These are phyloP conservation scores for Blastocystis sp. DNA, from an alignment of 352 stramenopile genomes.

Conservation along the genomic window DNA sequence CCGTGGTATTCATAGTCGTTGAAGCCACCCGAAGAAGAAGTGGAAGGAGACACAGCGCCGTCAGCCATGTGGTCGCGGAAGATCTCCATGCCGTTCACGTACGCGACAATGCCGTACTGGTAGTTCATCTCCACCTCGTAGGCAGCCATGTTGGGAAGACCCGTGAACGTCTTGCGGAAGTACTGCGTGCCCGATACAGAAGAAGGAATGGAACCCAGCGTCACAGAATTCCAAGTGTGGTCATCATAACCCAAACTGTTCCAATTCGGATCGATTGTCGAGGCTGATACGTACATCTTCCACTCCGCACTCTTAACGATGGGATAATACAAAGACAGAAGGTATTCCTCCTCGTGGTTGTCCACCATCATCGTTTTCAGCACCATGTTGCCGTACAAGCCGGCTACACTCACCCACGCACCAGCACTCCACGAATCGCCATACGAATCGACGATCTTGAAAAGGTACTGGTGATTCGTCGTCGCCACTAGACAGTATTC, in stretches of 20 bases:
- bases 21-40: slow-evolving; percentile 21
- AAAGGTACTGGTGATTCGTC: neutral
- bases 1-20: neutral
- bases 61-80: slow-evolving; percentile 61
- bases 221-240: slow-evolving; percentile 4
- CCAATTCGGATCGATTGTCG: neutral
- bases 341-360: neutral
- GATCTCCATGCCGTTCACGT: slow-evolving; percentile 53
- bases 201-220: neutral
- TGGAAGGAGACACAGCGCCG: slow-evolving; percentile 10
- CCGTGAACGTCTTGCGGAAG: slow-evolving; percentile 43
- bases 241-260: neutral
- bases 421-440: slow-evolving; percentile 4
- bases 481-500: slow-evolving; percentile 6
- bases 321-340: neutral
- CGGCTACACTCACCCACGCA: neutral
- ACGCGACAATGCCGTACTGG: slow-evolving; percentile 54
- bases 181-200: slow-evolving; percentile 44
- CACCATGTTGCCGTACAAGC: slow-evolving; percentile 23
- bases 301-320: neutral
- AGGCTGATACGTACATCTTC: neutral
- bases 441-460: neutral
- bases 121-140: slow-evolving; percentile 9
- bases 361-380: slow-evolving; percentile 19
- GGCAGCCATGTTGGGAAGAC: neutral